Percentiles rank a stretch among this genome's conserved stretches.
phyloP scores from a whole-genome alignment of 2,329 filamentous ascomycete species.

The Chaetomium olivaceum region DNA sequence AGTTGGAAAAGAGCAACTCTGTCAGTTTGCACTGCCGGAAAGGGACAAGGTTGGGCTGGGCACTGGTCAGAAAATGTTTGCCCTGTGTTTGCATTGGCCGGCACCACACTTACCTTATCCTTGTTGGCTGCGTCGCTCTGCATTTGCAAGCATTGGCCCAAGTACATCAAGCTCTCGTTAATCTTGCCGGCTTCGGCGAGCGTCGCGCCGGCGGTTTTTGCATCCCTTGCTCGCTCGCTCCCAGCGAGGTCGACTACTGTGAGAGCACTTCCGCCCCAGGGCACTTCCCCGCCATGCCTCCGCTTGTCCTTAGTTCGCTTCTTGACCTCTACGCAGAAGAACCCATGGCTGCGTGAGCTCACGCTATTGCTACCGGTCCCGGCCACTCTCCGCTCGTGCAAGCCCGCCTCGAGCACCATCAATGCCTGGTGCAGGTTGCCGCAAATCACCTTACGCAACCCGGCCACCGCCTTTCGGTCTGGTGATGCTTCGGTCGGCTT shows the following conservation, averaged over 20 bases:
- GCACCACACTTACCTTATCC: constrained; percentile 61
- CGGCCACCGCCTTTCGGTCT: constrained; percentile 92
- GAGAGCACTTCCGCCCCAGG: constrained; percentile 75
- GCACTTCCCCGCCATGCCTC: constrained; percentile 51
- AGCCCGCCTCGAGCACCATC: constrained; percentile 83
- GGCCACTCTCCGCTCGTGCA: constrained; percentile 82
- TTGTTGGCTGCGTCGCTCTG: constrained; percentile 77
- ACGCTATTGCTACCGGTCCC: constrained; percentile 92
- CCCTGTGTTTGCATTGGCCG: no score
- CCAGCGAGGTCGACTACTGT: constrained; percentile 92
- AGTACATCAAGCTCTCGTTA: constrained; percentile 97
- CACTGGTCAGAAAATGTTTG: neutral
- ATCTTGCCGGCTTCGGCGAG: constrained; percentile 97
- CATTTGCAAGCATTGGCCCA: constrained; percentile 95
- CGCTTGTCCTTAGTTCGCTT: constrained; percentile 58
- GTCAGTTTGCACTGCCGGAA: constrained; percentile 85
- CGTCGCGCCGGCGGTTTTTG: constrained; percentile 90
- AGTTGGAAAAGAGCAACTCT: constrained; percentile 85
- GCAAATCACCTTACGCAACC: constrained; percentile 87
- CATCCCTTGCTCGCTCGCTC: constrained; percentile 88
- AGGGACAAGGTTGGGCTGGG: constrained; percentile 69
- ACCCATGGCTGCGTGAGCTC: constrained; percentile 90
- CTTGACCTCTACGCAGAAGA: constrained; percentile 94
- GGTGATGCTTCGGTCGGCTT: constrained; percentile 86
- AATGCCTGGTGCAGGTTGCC: constrained; percentile 78